Base-by-base conservation (phyloP, 2,329 filamentous ascomycete genomes). In the Simplicillium aogashimaense region DNA sequence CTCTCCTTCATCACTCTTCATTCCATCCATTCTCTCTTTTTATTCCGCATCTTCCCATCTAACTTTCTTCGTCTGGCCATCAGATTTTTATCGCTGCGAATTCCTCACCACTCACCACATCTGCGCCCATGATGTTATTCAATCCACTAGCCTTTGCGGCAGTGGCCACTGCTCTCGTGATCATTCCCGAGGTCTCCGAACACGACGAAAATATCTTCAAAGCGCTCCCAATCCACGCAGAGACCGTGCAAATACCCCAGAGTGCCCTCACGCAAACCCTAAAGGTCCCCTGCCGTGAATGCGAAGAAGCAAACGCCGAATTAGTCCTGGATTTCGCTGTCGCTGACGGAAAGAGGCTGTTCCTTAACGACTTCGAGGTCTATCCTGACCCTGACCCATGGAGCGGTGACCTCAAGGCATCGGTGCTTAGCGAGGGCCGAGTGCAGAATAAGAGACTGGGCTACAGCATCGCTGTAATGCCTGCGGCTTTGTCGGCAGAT, bases 281-380 rank as follows among this genome's bases (percentile, higher is more conserved):
- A 43, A 59, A 66, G 34, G 50, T 81, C 30, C 63, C 70, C 43
- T 81, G 77, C 51, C 61, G 65, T 15, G 68, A 69, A 45, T 81
- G 77, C 51, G 65, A 67, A 10, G 65, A 72, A 40, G 50, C 48
- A 29, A 49, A 64, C 42, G 63, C 59, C 52, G 61, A 67, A 40
- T 58, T 81, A 42, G 60, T 69, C 47, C 61, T 83, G 31, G 65
- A 72, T 49, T 74, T 83, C 50, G 60, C 55, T 42, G 55, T 83
- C 45, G 65, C 73, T 13, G 61, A 61, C 36, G 51, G 53, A 43
- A 66, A 72, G 45, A 63, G 60, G 33, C 61, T 84, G 18, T 52
- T 74, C 30, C 50, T 83, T 42, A 82, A 83, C 56, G 74, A 70
- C 42, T 70, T 72, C 44, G 70, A 76, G 50, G 62, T 83, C 14